Evolutionary conservation across 345 rosid genomes (phyloP), one percentile per base, ranked within the genome.

Genomic region (Euphorbia lathyris): DNA sequence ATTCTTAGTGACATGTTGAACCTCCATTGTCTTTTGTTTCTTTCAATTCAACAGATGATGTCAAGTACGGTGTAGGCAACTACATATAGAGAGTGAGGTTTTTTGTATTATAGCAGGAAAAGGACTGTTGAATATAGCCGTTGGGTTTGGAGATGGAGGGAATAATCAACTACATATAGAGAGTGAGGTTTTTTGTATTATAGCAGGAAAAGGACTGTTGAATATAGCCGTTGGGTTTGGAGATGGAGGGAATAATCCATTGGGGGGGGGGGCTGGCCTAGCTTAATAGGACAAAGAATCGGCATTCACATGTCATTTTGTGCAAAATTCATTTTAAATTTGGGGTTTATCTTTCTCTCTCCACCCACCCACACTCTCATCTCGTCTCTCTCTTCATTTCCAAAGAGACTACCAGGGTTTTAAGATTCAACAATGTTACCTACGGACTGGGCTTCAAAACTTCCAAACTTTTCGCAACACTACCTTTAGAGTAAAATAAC

Each of bases 151-250:
- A 17, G 14, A 25, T 32, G 42, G 34, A 26, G 62, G 73, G 52
- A 67, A 48, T 25, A 63, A 73, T 53, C 29, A 22, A n/a, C 7
- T 34, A 7, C 4, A 34, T 34, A 34, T 34, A 34, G 3, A 42
- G 25, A 58, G 56, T 0, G 76, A 55, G 52, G 58, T 25, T 70
- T 14, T 22, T 65, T 56, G 59, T 55, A 57, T 42, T 58, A 71
- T 50, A 73, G 66, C 19, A 64, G 78, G 72, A 81, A 83, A 72
- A 73, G 85, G 83, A 88, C 92, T 96, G 96, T 93, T 89, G 81
- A 80, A 17, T 40, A 40, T 42, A 42, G 58, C 58, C 58, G 58
- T 55, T 22, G 14, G 58, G 58, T 55, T 16, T 26, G 71, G 45
- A 67, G 73, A n/a, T n/a, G 42, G 34, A 26, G 62, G 73, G 52